Base-by-base conservation (phyloP, 192 early-diverging fungal species). In the Pilobolus umbonatus region DNA sequence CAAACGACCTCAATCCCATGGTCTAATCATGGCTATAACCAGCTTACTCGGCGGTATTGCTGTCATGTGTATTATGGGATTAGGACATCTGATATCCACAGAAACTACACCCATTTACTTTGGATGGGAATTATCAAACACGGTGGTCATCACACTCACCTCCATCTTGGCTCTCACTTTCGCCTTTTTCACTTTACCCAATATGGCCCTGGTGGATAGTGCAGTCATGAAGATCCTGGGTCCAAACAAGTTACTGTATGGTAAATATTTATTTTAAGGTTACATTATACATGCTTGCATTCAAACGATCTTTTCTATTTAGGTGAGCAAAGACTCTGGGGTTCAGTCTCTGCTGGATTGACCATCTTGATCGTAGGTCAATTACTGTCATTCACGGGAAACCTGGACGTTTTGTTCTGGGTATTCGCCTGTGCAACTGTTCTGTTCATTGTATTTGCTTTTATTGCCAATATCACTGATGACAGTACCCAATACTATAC, bases 211-310 rank as follows among this genome's bases (percentile, higher is more conserved):
- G 24, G 62, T 73, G n/a, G 71, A 73, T 48, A 68, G 66, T 57
- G 71, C 67, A 9, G 67, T 69, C 26, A 28, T 73, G 34, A 73
- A 73, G 17, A 73, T 68, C 39, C 35, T 73, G 22, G 73, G 65
- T 5, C 55, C 61, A 15, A 57, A 75, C 26, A 75, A 67, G 38
- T 46, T 71, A 11, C 45, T 75, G 24, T 75, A 75, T 67, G 73
- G 73, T 75, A 62, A 62, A 24, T 10, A 19, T 49, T n/a, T 12
- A n/a, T 45, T 53, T 12, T 54, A 54, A 4, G 19, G 14, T 17
- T 42, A 42, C 1, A 40, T 15, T 15, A 15, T 5, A 42, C 14
- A 42, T 15, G 14, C 39, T 17, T 42, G 19, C n/a, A 42, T 42
- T 8, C 36, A 38, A 38, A 42, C 14, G 12, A 17, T 17, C 6